Conservation (phyloP, 2,329 filamentous ascomycete species). For the Ceratocystiopsis minuta region DNA sequence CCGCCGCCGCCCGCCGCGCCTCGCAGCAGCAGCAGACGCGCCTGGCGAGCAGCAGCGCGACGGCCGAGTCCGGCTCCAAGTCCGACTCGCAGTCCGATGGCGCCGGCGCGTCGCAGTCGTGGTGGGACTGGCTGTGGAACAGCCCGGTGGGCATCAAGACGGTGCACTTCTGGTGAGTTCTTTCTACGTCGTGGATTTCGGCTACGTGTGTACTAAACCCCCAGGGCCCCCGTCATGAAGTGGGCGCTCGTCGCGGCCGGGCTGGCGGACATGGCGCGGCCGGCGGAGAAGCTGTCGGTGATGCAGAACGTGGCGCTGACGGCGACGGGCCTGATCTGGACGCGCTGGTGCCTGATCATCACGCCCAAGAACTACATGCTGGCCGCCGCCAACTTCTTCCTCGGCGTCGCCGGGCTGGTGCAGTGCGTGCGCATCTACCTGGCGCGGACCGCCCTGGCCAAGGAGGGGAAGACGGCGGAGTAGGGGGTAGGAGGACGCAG, state of each 20-base stretch:
- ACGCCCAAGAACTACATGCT: slow-evolving; percentile 87
- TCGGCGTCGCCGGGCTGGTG: slow-evolving; percentile 68
- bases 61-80: too few relatives aligned
- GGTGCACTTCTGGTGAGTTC: slow-evolving; percentile 82
- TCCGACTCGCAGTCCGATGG: too few relatives aligned
- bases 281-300: slow-evolving; percentile 79
- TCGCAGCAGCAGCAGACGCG: slow-evolving; percentile 6
- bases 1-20: slow-evolving; percentile 30
- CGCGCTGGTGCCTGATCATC: slow-evolving; percentile 95
- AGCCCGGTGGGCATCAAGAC: slow-evolving; percentile 74
- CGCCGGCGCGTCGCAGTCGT: too few relatives aligned
- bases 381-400: slow-evolving; percentile 95
- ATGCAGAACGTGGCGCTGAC: slow-evolving; percentile 85
- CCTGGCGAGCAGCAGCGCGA: too few relatives aligned
- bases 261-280: slow-evolving; percentile 77
- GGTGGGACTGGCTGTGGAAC: slow-evolving; percentile 51
- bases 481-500: neutral
- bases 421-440: slow-evolving; percentile 63
- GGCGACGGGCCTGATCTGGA: slow-evolving; percentile 91
- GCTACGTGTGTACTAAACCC: neutral
- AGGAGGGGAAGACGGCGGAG: neutral
- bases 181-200: too few relatives aligned
- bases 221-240: slow-evolving; percentile 88
- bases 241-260: slow-evolving; percentile 89
- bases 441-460: slow-evolving; percentile 1